phyloP scores from a whole-genome alignment of 257 asterid genomes.

The Nicotiana obtusifolia region DNA sequence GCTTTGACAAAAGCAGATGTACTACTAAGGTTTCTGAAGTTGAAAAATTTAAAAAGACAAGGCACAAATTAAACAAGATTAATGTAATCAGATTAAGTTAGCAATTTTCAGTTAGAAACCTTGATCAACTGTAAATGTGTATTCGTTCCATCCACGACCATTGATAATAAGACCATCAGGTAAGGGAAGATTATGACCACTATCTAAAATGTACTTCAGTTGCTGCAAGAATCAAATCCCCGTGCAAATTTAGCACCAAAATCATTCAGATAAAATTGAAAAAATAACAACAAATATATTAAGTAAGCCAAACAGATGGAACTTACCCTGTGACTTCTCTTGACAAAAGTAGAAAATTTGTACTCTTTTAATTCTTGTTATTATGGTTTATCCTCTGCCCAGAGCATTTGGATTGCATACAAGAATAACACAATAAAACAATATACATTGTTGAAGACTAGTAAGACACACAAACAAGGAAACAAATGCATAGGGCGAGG shows the following conservation, averaged over 20 bases:
- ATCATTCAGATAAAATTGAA: not conserved
- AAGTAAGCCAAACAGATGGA: not conserved
- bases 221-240: constrained; percentile 40
- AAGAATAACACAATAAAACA: not conserved
- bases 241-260: not conserved
- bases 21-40: not conserved
- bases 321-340: constrained; percentile 68
- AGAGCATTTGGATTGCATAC: not conserved
- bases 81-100: not conserved
- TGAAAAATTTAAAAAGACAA: not conserved
- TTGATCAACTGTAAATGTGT: constrained; percentile 68
- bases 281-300: not conserved
- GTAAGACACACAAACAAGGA: not conserved
- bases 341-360: constrained; percentile 14
- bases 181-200: constrained; percentile 75
- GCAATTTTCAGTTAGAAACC: constrained; percentile 28
- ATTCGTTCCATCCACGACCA: constrained; percentile 92
- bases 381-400: constrained; percentile 8
- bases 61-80: not conserved
- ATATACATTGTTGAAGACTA: not conserved
- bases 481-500: not conserved
- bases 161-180: constrained; percentile 95
- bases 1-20: not conserved
- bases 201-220: constrained; percentile 61
- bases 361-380: not conserved